Conservation (phyloP, 345 rosid genomes). For the Bretschneidera sinensis region DNA sequence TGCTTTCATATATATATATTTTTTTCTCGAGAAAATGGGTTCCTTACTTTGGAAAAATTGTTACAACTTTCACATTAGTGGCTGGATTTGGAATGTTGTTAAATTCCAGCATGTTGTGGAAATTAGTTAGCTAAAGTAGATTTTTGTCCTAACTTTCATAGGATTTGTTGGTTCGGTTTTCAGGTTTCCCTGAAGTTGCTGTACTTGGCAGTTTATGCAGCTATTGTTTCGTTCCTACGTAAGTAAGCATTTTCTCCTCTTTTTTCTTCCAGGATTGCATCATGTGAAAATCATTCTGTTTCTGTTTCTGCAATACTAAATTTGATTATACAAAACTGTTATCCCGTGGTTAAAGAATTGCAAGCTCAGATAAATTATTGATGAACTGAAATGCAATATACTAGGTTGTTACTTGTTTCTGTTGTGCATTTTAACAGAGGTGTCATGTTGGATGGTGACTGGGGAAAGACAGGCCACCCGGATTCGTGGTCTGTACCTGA, state of each 20-base stretch:
- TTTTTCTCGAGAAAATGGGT: too few species aligned
- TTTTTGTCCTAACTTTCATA: constrained; percentile 10
- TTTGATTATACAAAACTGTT: too few species aligned
- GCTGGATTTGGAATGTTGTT: constrained; percentile 1
- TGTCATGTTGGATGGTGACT: constrained; percentile 82
- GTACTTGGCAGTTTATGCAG: constrained; percentile 53
- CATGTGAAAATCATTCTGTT: background rate
- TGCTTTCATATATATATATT: too few species aligned
- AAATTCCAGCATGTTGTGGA: constrained; percentile 7
- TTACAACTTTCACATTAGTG: too few species aligned
- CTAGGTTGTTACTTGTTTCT: constrained; percentile 3
- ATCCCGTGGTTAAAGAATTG: background rate
- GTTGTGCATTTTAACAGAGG: constrained; percentile 46
- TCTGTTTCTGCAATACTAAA: background rate
- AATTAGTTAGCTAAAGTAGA: too few species aligned
- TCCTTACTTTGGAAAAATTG: too few species aligned
- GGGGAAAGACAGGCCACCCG: constrained; percentile 81
- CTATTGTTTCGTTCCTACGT: constrained; percentile 63
- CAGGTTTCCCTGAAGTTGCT: constrained; percentile 57
- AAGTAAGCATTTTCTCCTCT: constrained; percentile 26
- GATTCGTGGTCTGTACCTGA: constrained; percentile 69
- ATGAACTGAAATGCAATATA: background rate
- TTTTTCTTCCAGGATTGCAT: too few species aligned
- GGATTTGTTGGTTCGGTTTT: background rate
- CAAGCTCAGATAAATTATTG: background rate